phyloP scores from a whole-genome alignment of 805 yeast species.

The Metschnikowia gruessii region DNA sequence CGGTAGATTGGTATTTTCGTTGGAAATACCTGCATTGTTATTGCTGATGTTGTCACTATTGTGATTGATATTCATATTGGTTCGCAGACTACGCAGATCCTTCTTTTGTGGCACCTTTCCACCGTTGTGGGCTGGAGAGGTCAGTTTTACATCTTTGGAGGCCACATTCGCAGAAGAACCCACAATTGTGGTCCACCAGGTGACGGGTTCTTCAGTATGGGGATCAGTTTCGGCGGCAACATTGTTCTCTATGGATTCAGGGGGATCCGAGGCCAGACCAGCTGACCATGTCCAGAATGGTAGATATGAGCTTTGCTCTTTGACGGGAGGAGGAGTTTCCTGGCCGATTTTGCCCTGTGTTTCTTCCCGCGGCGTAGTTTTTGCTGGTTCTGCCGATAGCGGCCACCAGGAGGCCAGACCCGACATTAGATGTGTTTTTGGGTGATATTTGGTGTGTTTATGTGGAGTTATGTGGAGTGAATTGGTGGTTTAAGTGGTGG shows the following conservation, averaged over 20 bases:
- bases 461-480: neutral
- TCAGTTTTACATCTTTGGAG: neutral
- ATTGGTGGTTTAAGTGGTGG: too few species aligned
- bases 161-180: neutral
- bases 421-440: conserved; percentile 1
- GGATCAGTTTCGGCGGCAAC: neutral
- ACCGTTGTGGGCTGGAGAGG: neutral
- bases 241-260: neutral
- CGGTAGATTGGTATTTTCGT: neutral
- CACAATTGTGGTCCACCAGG: conserved; percentile 7
- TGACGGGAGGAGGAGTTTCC: neutral
- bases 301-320: neutral
- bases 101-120: neutral
- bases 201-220: neutral
- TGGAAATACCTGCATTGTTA: neutral
- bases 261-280: conserved; percentile 5
- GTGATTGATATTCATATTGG: too few species aligned
- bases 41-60: neutral
- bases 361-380: neutral
- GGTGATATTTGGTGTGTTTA: neutral
- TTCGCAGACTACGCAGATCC: neutral
- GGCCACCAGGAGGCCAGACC: conserved; percentile 10
- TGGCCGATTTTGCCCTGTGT: neutral
- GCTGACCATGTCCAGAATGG: conserved; percentile 6
- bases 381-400: conserved; percentile 5